Evolutionary conservation across 2,329 filamentous ascomycete species (phyloP).

Genomic region (Blastomyces gilchristii): DNA sequence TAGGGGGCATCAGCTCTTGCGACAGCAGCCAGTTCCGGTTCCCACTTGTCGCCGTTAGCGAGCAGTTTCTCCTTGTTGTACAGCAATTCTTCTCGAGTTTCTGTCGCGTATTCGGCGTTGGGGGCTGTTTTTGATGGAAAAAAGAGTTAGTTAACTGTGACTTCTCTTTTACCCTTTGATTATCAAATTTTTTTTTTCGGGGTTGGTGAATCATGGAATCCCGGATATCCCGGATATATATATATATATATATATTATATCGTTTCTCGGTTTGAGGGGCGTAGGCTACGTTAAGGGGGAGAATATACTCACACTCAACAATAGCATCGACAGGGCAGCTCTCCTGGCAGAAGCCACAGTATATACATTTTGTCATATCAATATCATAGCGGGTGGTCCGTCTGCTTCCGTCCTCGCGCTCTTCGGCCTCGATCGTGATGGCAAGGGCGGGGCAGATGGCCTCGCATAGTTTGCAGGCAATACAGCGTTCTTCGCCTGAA

Average conservation of each 20-base stretch:
- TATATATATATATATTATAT: not conserved
- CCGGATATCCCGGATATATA: too few species aligned
- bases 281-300: not conserved
- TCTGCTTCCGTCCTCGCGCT: conserved; percentile 89
- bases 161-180: too few species aligned
- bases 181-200: not conserved
- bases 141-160: not conserved
- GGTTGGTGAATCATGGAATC: not conserved
- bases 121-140: conserved; percentile 39
- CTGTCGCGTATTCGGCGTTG: conserved; percentile 65
- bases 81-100: conserved; percentile 80
- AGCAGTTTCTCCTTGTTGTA: conserved; percentile 97
- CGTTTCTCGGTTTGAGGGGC: not conserved
- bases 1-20: conserved; percentile 91
- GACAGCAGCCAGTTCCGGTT: conserved; percentile 85
- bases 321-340: conserved; percentile 97
- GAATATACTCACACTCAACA: conserved; percentile 50
- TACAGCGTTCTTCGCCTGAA: conserved; percentile 95
- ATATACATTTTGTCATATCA: conserved; percentile 99
- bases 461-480: conserved; percentile 99
- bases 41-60: conserved; percentile 90
- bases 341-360: conserved; percentile 98
- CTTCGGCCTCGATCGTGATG: conserved; percentile 98
- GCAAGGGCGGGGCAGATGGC: conserved; percentile 96
- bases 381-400: conserved; percentile 97